These are phyloP conservation scores for Boeremia exigua DNA, from an alignment of 2,329 filamentous ascomycete genomes.

Conservation along the genomic window DNA sequence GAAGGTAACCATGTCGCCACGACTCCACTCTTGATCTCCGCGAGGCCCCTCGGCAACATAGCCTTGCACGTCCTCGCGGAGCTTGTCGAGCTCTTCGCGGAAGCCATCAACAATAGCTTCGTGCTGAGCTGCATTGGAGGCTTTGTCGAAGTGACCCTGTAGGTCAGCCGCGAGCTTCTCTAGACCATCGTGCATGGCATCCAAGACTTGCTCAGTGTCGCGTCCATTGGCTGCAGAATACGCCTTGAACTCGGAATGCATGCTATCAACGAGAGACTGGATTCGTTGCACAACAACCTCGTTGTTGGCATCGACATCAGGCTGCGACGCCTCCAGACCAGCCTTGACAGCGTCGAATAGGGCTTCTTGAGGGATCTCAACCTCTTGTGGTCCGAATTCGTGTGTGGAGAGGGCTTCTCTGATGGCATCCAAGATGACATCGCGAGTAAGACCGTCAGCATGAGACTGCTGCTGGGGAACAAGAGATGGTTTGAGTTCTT, in stretches of 20 bases:
- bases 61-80: constrained; percentile 67
- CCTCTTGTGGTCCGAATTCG: constrained; percentile 49
- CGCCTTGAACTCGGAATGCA: constrained; percentile 73
- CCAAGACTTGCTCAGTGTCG: constrained; percentile 86
- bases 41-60: constrained; percentile 53
- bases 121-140: constrained; percentile 71
- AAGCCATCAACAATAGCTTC: constrained; percentile 79
- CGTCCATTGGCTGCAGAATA: constrained; percentile 79
- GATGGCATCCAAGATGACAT: constrained; percentile 64
- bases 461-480: constrained; percentile 46
- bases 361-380: constrained; percentile 58
- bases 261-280: constrained; percentile 64
- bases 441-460: constrained; percentile 57
- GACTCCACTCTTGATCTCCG: constrained; percentile 50
- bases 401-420: constrained; percentile 63
- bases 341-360: constrained; percentile 64
- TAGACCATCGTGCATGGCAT: constrained; percentile 85
- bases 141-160: constrained; percentile 78
- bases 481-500: constrained; percentile 71
- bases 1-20: constrained; percentile 56
- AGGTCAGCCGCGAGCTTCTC: constrained; percentile 81
- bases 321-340: constrained; percentile 60
- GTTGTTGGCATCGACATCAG: constrained; percentile 60
- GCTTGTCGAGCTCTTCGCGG: constrained; percentile 66
- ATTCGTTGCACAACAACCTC: constrained; percentile 67